Percentiles rank a stretch among this genome's conserved stretches.
phyloP scores from a whole-genome alignment of 1,284 basidiomycete genomes.

The Heterobasidion irregulare region DNA sequence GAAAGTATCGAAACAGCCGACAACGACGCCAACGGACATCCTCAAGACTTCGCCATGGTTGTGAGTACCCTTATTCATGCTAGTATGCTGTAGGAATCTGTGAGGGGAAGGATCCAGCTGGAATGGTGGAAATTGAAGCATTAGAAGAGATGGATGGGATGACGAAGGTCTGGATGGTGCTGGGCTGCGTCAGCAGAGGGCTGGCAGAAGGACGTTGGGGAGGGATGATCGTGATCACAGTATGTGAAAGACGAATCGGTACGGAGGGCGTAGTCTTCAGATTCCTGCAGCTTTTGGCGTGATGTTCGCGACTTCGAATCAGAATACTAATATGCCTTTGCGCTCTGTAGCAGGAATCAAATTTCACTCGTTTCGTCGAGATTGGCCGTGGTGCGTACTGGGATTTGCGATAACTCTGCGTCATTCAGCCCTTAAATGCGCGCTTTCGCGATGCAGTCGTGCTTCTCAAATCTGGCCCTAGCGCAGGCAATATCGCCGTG shows the following conservation, averaged over 20 bases:
- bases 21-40: conserved; percentile 3
- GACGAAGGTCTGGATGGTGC: not conserved
- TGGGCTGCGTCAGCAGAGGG: too few relatives aligned
- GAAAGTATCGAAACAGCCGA: not conserved
- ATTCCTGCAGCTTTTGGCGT: not conserved
- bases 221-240: too few relatives aligned
- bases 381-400: conserved; percentile 76
- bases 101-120: not conserved
- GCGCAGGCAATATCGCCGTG: conserved; percentile 86
- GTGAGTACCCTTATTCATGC: conserved; percentile 1
- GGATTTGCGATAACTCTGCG: not conserved
- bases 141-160: not conserved
- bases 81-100: not conserved
- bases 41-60: conserved; percentile 1
- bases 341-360: conserved; percentile 47
- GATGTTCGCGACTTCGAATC: not conserved
- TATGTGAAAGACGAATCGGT: too few relatives aligned
- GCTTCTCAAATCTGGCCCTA: conserved; percentile 87
- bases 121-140: not conserved
- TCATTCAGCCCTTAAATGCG: not conserved
- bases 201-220: too few relatives aligned
- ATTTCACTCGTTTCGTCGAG: conserved; percentile 97
- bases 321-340: not conserved
- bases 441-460: conserved; percentile 51
- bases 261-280: too few relatives aligned